Conservation (phyloP, 371 early-diverging fungal species). For the Mycotypha africana region DNA sequence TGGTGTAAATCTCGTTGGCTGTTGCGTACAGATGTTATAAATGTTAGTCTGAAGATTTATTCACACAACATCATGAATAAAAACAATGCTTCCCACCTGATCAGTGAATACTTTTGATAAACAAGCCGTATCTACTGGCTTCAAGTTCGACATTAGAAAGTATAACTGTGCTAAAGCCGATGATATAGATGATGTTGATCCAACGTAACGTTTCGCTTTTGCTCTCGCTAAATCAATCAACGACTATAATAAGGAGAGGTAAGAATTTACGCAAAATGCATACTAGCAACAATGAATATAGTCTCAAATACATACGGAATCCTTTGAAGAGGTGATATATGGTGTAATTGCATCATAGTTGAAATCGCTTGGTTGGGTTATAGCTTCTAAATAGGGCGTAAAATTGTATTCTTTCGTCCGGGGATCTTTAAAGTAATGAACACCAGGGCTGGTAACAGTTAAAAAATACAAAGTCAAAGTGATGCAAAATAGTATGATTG, state of each 20-base stretch:
- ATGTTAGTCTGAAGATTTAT: background rate
- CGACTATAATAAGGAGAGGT: constrained; percentile 19
- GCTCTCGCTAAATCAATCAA: constrained; percentile 43
- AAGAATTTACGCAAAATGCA: too few species aligned
- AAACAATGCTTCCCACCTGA: constrained; percentile 32
- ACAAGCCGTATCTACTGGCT: constrained; percentile 51
- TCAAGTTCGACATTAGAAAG: constrained; percentile 66
- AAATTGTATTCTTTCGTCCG: constrained; percentile 75
- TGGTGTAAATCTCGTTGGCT: constrained; percentile 55
- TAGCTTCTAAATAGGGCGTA: constrained; percentile 67
- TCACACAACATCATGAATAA: background rate
- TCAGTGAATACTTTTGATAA: constrained; percentile 59
- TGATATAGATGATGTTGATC: constrained; percentile 91
- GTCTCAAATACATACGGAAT: constrained; percentile 33
- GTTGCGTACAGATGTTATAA: background rate
- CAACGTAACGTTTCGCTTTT: constrained; percentile 54
- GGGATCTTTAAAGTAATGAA: constrained; percentile 81
- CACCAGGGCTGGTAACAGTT: constrained; percentile 61
- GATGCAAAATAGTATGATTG: background rate
- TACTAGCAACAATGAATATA: background rate
- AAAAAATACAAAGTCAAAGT: background rate
- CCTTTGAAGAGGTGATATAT: constrained; percentile 78
- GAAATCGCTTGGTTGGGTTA: constrained; percentile 76
- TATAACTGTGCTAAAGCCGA: constrained; percentile 73
- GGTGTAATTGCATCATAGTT: constrained; percentile 72